Evolutionary conservation across 208 protist genomes (phyloP).

Genomic region (Crithidia expoeki): DNA sequence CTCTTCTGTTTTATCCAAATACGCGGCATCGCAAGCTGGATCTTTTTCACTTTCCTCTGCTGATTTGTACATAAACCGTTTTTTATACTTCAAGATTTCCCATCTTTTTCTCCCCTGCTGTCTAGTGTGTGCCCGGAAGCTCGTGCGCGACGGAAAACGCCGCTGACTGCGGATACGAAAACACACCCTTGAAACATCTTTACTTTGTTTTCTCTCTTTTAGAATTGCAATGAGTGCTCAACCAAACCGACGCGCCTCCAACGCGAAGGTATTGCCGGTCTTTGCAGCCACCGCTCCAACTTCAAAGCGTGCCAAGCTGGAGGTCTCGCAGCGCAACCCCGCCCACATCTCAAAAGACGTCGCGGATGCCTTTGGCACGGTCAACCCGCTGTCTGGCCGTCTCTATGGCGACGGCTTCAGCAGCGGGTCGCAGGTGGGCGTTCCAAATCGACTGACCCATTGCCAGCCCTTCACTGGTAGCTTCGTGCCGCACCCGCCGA

Average conservation of each 20-base stretch:
- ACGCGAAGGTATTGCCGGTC: slow-evolving; percentile 2
- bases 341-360: slow-evolving; percentile 87
- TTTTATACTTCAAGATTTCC: background rate
- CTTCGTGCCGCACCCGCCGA: slow-evolving; percentile 17
- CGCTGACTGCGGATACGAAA: background rate
- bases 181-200: background rate
- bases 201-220: background rate
- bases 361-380: slow-evolving; percentile 60
- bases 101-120: background rate
- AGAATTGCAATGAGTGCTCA: slow-evolving; percentile 7
- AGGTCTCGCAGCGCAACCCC: slow-evolving; percentile 80
- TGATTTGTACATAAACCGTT: too few species aligned
- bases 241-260: background rate
- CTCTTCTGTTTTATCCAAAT: slow-evolving; percentile 15
- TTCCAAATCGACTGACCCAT: slow-evolving; percentile 75
- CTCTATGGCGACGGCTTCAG: slow-evolving; percentile 77
- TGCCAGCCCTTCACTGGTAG: slow-evolving; percentile 7
- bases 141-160: background rate
- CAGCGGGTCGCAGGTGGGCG: slow-evolving; percentile 61
- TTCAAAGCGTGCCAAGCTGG: slow-evolving; percentile 43
- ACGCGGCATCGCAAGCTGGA: background rate
- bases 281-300: slow-evolving; percentile 22
- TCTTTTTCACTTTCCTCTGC: slow-evolving; percentile 1
- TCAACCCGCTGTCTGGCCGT: slow-evolving; percentile 72
- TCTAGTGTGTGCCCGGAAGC: too few species aligned